phyloP scores from a whole-genome alignment of 495 filamentous ascomycete genomes.

The Penicillium tannophilum region DNA sequence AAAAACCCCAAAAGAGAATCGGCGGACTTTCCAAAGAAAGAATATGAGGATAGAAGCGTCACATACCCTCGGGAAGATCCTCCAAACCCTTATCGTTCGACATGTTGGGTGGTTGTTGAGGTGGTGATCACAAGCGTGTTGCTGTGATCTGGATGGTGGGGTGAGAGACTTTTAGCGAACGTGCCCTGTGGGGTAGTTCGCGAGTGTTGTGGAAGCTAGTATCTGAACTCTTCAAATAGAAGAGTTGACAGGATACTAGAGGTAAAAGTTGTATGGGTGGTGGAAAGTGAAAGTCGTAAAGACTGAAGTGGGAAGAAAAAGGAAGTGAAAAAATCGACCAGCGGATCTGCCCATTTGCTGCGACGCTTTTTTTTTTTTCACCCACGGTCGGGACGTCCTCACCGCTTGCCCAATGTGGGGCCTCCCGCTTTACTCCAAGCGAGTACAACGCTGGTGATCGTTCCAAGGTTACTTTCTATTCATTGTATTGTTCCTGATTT shows the following conservation, averaged over 20 bases:
- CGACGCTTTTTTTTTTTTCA: slow-evolving; percentile 27
- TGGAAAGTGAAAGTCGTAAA: slow-evolving; percentile 38
- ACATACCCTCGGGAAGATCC: slow-evolving; percentile 87
- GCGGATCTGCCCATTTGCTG: slow-evolving; percentile 29
- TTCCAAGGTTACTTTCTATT: slow-evolving; percentile 2
- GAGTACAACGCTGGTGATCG: slow-evolving; percentile 5
- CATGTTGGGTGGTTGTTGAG: slow-evolving; percentile 78
- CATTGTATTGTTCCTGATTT: background rate
- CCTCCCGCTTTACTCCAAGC: slow-evolving; percentile 14
- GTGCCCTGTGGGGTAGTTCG: slow-evolving; percentile 34
- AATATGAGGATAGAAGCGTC: slow-evolving; percentile 13
- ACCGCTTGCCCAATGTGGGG: slow-evolving; percentile 25
- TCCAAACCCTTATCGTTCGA: slow-evolving; percentile 92
- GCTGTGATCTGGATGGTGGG: slow-evolving; percentile 53
- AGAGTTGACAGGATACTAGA: slow-evolving; percentile 36
- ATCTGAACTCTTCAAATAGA: slow-evolving; percentile 41
- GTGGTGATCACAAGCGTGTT: slow-evolving; percentile 71
- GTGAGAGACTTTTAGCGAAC: slow-evolving; percentile 42
- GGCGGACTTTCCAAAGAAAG: background rate
- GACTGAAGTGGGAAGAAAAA: slow-evolving; percentile 39
- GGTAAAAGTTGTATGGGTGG: slow-evolving; percentile 20
- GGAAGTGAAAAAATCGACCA: slow-evolving; percentile 35
- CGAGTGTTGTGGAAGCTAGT: slow-evolving; percentile 34
- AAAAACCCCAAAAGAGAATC: background rate
- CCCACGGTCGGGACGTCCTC: background rate